Evolutionary conservation across 2,329 filamentous ascomycete genomes (phyloP).

Genomic region (Colletotrichum trifolii): DNA sequence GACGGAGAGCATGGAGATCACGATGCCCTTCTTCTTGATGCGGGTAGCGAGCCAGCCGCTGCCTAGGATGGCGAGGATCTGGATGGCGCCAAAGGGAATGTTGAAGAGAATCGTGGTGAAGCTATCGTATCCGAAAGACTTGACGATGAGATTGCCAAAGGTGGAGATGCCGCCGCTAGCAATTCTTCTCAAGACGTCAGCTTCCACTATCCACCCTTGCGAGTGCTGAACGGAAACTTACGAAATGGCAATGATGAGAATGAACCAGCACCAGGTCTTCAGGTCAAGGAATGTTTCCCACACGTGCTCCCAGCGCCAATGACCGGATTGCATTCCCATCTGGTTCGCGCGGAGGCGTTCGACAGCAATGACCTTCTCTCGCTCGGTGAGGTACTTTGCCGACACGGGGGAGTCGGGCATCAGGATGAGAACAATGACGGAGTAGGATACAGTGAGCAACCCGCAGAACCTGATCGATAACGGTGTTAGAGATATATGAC

Average conservation of each 20-base stretch:
- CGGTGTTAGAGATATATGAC: fast-evolving
- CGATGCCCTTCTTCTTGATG: slow-evolving; percentile 55
- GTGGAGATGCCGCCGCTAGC: slow-evolving; percentile 66
- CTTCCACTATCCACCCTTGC: too few relatives aligned
- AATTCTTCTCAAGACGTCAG: slow-evolving; percentile 42
- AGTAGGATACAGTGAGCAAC: slow-evolving; percentile 56
- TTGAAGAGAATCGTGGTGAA: slow-evolving; percentile 68
- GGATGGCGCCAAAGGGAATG: slow-evolving; percentile 68
- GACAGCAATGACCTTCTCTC: slow-evolving; percentile 68
- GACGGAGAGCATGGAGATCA: slow-evolving; percentile 52
- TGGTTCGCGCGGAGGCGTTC: slow-evolving; percentile 64
- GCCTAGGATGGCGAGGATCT: slow-evolving; percentile 68
- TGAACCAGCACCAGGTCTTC: slow-evolving; percentile 52
- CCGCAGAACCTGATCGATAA: slow-evolving; percentile 43
- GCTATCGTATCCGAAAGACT: slow-evolving; percentile 64
- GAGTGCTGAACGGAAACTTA: slow-evolving; percentile 40
- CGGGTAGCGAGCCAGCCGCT: slow-evolving; percentile 58
- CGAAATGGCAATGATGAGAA: slow-evolving; percentile 61
- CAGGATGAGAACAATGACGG: slow-evolving; percentile 59
- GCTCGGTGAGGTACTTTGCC: slow-evolving; percentile 63
- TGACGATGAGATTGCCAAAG: slow-evolving; percentile 67
- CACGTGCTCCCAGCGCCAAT: slow-evolving; percentile 52
- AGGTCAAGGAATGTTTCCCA: slow-evolving; percentile 47
- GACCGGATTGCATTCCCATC: slow-evolving; percentile 47
- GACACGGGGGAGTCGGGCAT: slow-evolving; percentile 73